These are phyloP conservation scores for Penicillium sp. DNA, from an alignment of 2,329 filamentous ascomycete species.

Conservation along the genomic window DNA sequence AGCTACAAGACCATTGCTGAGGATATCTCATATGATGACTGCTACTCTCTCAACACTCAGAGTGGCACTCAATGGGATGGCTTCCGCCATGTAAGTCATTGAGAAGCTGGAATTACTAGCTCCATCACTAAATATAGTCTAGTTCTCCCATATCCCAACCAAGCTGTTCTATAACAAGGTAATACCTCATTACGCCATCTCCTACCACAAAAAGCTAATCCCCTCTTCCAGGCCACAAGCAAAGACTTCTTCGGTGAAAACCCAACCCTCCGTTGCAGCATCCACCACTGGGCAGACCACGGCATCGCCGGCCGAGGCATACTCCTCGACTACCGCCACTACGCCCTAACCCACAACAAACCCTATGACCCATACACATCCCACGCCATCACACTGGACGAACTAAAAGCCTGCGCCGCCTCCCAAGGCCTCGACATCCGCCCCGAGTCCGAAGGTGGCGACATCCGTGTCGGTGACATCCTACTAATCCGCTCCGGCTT, in stretches of 20 bases:
- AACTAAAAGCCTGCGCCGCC: conserved; percentile 64
- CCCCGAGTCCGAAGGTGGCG: conserved; percentile 59
- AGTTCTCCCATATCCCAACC: conserved; percentile 48
- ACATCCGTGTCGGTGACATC: conserved; percentile 67
- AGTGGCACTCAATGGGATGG: conserved; percentile 59
- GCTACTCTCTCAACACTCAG: conserved; percentile 56
- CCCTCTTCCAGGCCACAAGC: conserved; percentile 38
- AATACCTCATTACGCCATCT: neutral
- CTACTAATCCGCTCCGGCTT: conserved; percentile 69
- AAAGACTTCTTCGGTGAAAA: conserved; percentile 43
- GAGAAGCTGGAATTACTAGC: conserved; percentile 6
- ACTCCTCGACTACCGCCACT: conserved; percentile 53
- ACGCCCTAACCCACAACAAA: conserved; percentile 58
- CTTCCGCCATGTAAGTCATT: conserved; percentile 51
- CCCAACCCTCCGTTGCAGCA: conserved; percentile 48
- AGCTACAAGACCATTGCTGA: conserved; percentile 55
- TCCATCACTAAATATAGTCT: conserved; percentile 4
- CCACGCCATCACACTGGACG: conserved; percentile 60
- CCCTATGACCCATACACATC: conserved; percentile 59
- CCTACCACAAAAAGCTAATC: neutral
- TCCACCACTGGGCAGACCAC: conserved; percentile 51
- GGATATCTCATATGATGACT: conserved; percentile 52
- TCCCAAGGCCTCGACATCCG: conserved; percentile 68
- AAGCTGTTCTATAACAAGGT: conserved; percentile 52
- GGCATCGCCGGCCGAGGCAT: conserved; percentile 52